Evolutionary conservation across 441 rosid species (phyloP).

Genomic region (Breynia disticha): DNA sequence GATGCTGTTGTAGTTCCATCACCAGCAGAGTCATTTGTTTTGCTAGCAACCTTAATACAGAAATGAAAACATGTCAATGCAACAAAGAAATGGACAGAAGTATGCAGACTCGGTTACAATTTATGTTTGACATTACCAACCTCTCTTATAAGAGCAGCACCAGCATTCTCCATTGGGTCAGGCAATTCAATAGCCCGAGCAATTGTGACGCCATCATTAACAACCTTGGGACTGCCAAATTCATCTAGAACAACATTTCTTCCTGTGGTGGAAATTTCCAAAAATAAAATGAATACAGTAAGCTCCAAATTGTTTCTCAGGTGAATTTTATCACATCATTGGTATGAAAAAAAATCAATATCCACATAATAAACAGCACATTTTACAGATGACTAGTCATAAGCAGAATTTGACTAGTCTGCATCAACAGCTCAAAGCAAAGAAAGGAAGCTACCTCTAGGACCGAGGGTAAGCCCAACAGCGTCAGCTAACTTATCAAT

Average conservation of each 20-base stretch:
- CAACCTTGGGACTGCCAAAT: slow-evolving; percentile 89
- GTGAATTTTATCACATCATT: too few relatives aligned
- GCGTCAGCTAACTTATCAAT: slow-evolving; percentile 92
- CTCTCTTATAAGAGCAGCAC: slow-evolving; percentile 96
- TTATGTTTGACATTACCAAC: slow-evolving; percentile 24
- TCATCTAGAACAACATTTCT: slow-evolving; percentile 95
- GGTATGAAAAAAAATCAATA: too few relatives aligned
- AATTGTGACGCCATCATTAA: slow-evolving; percentile 93
- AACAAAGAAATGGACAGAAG: neutral
- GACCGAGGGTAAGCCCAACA: slow-evolving; percentile 94
- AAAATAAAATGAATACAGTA: neutral
- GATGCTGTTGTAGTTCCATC: slow-evolving; percentile 98
- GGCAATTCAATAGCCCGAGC: slow-evolving; percentile 90
- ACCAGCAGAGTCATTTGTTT: slow-evolving; percentile 97
- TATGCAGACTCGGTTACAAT: too few relatives aligned
- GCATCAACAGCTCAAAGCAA: neutral
- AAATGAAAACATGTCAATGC: neutral
- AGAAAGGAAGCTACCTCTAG: slow-evolving; percentile 54
- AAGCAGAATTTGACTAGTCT: too few relatives aligned
- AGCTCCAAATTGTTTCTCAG: too few relatives aligned
- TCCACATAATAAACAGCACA: neutral
- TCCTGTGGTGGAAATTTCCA: slow-evolving; percentile 34
- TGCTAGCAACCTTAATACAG: slow-evolving; percentile 75
- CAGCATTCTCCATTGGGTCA: slow-evolving; percentile 94
- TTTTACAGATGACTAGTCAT: too few relatives aligned